Base-by-base conservation (phyloP, 2,329 filamentous ascomycete genomes). In the Xylaria sp. region DNA sequence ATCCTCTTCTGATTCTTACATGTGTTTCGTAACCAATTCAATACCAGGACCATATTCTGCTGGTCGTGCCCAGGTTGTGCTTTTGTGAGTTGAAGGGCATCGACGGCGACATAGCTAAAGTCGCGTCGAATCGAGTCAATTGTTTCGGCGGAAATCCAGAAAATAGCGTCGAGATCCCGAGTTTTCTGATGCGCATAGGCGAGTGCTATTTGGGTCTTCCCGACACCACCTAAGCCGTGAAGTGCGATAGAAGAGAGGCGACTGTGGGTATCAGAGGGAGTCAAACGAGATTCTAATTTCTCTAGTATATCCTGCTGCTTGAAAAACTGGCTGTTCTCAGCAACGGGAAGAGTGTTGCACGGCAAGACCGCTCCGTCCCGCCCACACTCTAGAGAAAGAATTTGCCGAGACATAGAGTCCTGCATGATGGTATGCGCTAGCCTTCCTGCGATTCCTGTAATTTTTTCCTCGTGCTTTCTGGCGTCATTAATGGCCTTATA, bases 161-260 rank as follows among this genome's bases (percentile, higher is more conserved):
- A 19, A 11, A 56, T 14, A 1, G 53, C 53, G 11, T 56, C 32
- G 34, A 56, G 14, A 5, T 11, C n/a, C 1, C 39, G 14, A 19
- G 19, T 11, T n/a, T 19, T 34, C 19, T 34, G 17, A 34, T 56
- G 39, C 17, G 53, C 53, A 24, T 56, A 56, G 4, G 32, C 53
- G 7, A 56, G 53, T 9, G 47, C 47, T 48, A 48, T 48, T 24
- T 48, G 47, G 47, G 47, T 48, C 47, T 48, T 48, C 19, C 47
- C 47, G 24, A 48, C 8, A 48, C 47, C 47, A 3, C 53, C 53
- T 7, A 56, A 32, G 6, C 53, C 53, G 24, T 39, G 9, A 6
- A 56, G 53, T 11, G 32, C 53, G 34, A 39, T 14, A 4, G 53
- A 56, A 4, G 14, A 11, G 9, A 56, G 30, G 17, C 27, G 2